Percentiles rank a stretch among this genome's conserved stretches.
phyloP scores from a whole-genome alignment of 148 eudicot species.

The Chenopodium formosanum region DNA sequence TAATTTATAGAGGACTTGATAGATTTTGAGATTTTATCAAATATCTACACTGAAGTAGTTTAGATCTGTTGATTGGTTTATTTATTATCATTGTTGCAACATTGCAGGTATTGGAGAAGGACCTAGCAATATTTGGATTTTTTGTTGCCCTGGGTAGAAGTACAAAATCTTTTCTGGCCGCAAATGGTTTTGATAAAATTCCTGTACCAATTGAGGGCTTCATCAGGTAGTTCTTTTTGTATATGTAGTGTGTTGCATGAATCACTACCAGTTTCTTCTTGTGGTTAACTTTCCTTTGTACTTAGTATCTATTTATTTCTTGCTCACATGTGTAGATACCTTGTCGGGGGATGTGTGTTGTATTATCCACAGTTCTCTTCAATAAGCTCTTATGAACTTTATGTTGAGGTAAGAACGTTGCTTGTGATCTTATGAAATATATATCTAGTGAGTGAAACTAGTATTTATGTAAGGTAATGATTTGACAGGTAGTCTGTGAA shows the following conservation, averaged over 20 bases:
- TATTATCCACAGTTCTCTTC: slow-evolving; percentile 96
- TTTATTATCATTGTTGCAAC: slow-evolving; percentile 14
- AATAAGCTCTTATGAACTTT: slow-evolving; percentile 92
- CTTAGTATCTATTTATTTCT: background rate
- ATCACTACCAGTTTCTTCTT: background rate
- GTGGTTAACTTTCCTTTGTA: background rate
- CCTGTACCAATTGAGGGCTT: slow-evolving; percentile 77
- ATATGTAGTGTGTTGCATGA: background rate
- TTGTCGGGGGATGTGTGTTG: slow-evolving; percentile 84
- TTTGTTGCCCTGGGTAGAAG: slow-evolving; percentile 95
- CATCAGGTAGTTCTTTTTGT: slow-evolving; percentile 46
- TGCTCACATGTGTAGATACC: slow-evolving; percentile 47
- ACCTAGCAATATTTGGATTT: slow-evolving; percentile 94
- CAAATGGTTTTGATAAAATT: slow-evolving; percentile 67
- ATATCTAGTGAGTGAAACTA: slow-evolving; percentile 10
- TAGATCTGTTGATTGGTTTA: slow-evolving; percentile 1
- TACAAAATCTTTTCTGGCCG: slow-evolving; percentile 63
- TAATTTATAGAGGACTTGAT: background rate
- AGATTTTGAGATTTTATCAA: too few relatives aligned
- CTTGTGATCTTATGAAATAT: slow-evolving; percentile 7
- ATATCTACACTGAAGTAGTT: background rate
- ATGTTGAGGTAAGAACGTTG: slow-evolving; percentile 83
- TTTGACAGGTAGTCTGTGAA: slow-evolving; percentile 88
- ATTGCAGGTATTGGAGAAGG: slow-evolving; percentile 85
- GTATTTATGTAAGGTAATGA: slow-evolving; percentile 13